Evolutionary conservation across 768 basidiomycete genomes (phyloP).

Genomic region (Rhodotorula diobovata): DNA sequence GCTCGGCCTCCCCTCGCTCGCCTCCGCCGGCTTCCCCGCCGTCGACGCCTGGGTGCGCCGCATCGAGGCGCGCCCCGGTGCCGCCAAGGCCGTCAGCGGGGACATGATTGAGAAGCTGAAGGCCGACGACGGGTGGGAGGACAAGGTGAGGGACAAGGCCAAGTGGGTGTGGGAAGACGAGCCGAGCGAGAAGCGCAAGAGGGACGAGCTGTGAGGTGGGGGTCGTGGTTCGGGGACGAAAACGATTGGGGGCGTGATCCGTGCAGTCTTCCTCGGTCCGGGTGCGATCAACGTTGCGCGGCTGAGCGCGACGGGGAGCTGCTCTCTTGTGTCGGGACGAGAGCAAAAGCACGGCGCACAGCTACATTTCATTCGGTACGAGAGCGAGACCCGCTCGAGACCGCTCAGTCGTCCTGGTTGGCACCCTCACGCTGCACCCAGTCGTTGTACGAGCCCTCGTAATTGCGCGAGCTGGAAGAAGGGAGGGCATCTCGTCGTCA

Average conservation of each 20-base stretch:
- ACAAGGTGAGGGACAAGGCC: slow-evolving; percentile 12
- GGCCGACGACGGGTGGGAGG: slow-evolving; percentile 26
- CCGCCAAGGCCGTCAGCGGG: slow-evolving; percentile 6
- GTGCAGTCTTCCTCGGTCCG: too few species aligned
- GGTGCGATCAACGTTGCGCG: too few species aligned
- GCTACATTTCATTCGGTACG: not conserved
- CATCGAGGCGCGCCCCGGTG: slow-evolving; percentile 20
- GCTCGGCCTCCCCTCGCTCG: slow-evolving; percentile 17
- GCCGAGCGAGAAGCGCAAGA: not conserved
- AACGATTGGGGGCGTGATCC: too few species aligned
- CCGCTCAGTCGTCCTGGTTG: slow-evolving; percentile 42
- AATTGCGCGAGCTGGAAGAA: slow-evolving; percentile 58
- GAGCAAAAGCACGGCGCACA: too few species aligned
- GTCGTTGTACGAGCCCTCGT: slow-evolving; percentile 81
- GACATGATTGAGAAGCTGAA: slow-evolving; percentile 18
- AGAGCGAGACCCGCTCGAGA: not conserved
- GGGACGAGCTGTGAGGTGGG: slow-evolving; percentile 14
- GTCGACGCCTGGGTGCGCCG: slow-evolving; percentile 16
- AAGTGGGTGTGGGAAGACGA: slow-evolving; percentile 24
- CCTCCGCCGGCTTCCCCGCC: slow-evolving; percentile 10
- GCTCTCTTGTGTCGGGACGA: too few species aligned
- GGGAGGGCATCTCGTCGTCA: not conserved
- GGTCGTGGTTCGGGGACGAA: too few species aligned
- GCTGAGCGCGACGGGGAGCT: too few species aligned
- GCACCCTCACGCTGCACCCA: slow-evolving; percentile 59